Conservation (phyloP, 805 yeast species). For the Pichia californica region DNA sequence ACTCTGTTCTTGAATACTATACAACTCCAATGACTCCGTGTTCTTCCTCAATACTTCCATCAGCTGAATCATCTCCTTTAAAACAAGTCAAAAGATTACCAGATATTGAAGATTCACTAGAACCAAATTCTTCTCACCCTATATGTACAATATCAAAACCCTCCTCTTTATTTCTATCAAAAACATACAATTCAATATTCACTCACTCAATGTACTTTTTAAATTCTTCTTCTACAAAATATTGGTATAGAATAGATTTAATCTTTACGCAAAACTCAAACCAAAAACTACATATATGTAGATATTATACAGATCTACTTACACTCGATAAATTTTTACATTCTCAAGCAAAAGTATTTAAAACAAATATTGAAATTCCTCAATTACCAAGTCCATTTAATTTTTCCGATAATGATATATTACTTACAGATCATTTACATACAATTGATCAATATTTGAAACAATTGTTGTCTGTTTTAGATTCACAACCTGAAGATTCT, state of each 20-base stretch:
- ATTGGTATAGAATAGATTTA: slow-evolving; percentile 46
- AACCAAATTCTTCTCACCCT: no score
- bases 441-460: slow-evolving; percentile 36
- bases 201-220: slow-evolving; percentile 25
- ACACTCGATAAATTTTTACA: slow-evolving; percentile 31
- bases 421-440: slow-evolving; percentile 11
- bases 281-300: slow-evolving; percentile 34
- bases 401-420: slow-evolving; percentile 12
- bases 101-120: no score
- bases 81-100: no score
- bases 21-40: neutral
- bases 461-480: slow-evolving; percentile 16
- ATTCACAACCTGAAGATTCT: neutral
- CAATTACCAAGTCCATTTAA: slow-evolving; percentile 44
- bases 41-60: slow-evolving; percentile 1
- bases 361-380: slow-evolving; percentile 27
- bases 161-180: no score
- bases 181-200: slow-evolving; percentile 3
- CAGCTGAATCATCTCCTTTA: neutral
- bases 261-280: slow-evolving; percentile 13
- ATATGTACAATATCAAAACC: no score
- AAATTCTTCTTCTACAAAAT: slow-evolving; percentile 18
- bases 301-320: slow-evolving; percentile 48
- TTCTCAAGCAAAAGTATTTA: slow-evolving; percentile 21
- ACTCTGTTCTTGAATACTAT: slow-evolving; percentile 1